phyloP scores from a whole-genome alignment of 1,284 basidiomycete genomes.

The Cutaneotrichosporon daszewskae region DNA sequence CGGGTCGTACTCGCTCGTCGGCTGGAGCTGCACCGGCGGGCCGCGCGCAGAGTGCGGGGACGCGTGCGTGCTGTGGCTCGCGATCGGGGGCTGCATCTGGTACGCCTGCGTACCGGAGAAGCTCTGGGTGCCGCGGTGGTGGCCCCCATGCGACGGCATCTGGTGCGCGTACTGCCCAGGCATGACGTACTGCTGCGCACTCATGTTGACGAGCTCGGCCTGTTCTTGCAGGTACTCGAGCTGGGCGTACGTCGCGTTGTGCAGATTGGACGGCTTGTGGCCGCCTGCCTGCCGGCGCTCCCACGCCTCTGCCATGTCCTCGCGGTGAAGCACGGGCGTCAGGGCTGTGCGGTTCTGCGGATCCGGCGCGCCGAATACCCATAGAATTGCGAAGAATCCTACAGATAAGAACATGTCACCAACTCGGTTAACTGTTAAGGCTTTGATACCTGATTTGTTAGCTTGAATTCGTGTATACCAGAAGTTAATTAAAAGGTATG shows the following conservation, averaged over 20 bases:
- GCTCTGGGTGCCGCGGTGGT: slow-evolving; percentile 24
- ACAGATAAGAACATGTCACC: slow-evolving; percentile 41
- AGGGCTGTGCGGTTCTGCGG: slow-evolving; percentile 67
- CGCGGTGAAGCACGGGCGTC: slow-evolving; percentile 81
- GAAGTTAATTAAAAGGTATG: slow-evolving; percentile 44
- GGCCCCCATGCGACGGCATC: slow-evolving; percentile 14
- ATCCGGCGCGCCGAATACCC: slow-evolving; percentile 59
- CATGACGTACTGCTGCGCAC: slow-evolving; percentile 33
- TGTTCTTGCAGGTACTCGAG: slow-evolving; percentile 86
- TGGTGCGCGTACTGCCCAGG: slow-evolving; percentile 32
- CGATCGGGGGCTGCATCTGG: slow-evolving; percentile 42
- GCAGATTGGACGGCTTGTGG: slow-evolving; percentile 36
- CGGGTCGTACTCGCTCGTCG: slow-evolving; percentile 33
- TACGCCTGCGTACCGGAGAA: slow-evolving; percentile 24
- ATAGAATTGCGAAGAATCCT: slow-evolving; percentile 39
- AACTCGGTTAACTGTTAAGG: slow-evolving; percentile 41
- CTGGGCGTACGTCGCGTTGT: slow-evolving; percentile 67
- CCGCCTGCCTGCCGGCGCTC: slow-evolving; percentile 60
- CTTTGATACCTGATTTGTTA: slow-evolving; percentile 43
- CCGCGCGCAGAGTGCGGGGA: slow-evolving; percentile 18
- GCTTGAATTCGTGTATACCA: slow-evolving; percentile 44
- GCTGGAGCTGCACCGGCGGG: slow-evolving; percentile 10
- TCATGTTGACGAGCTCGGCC: slow-evolving; percentile 66
- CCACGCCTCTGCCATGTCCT: slow-evolving; percentile 86
- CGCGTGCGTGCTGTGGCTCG: slow-evolving; percentile 17